phyloP scores from a whole-genome alignment of 2,329 filamentous ascomycete genomes.

The Mollisiaceae sp. region DNA sequence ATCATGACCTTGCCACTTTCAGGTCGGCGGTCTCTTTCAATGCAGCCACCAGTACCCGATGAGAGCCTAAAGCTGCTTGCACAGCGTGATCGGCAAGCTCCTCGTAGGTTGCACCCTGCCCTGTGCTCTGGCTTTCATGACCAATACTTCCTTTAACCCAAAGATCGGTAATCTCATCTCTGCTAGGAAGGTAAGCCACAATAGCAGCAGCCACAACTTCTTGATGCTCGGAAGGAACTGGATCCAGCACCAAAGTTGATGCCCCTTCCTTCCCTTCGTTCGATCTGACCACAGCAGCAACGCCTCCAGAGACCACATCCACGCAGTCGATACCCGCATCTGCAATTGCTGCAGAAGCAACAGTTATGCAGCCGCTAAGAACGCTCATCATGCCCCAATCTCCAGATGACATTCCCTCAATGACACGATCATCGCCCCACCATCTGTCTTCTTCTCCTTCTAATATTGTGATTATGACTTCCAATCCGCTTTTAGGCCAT shows the following conservation, averaged over 20 bases:
- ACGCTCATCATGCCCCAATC: slow-evolving; percentile 93
- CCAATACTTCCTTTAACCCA: slow-evolving; percentile 83
- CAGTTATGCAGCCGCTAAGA: slow-evolving; percentile 88
- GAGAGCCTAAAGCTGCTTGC: slow-evolving; percentile 62
- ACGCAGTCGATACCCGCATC: slow-evolving; percentile 97
- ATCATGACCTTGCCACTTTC: slow-evolving; percentile 37
- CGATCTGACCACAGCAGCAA: slow-evolving; percentile 73
- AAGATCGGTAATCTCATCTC: slow-evolving; percentile 91
- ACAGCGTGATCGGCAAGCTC: slow-evolving; percentile 66
- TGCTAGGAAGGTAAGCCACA: slow-evolving; percentile 82
- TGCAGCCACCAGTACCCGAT: slow-evolving; percentile 65
- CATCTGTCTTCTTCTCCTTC: slow-evolving; percentile 87
- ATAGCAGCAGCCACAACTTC: slow-evolving; percentile 83
- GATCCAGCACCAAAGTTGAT: slow-evolving; percentile 72
- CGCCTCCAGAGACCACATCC: slow-evolving; percentile 86
- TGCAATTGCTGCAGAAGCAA: slow-evolving; percentile 87
- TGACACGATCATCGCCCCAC: slow-evolving; percentile 60
- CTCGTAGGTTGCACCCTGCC: slow-evolving; percentile 51
- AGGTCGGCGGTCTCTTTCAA: slow-evolving; percentile 60
- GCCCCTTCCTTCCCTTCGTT: slow-evolving; percentile 38
- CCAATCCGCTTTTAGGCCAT: slow-evolving; percentile 99
- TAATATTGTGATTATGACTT: slow-evolving; percentile 89
- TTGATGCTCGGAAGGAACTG: slow-evolving; percentile 79
- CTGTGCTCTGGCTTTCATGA: slow-evolving; percentile 40
- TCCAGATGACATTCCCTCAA: slow-evolving; percentile 59